Base-by-base conservation (phyloP, 1,284 basidiomycete genomes). In the Fomes fomentarius region DNA sequence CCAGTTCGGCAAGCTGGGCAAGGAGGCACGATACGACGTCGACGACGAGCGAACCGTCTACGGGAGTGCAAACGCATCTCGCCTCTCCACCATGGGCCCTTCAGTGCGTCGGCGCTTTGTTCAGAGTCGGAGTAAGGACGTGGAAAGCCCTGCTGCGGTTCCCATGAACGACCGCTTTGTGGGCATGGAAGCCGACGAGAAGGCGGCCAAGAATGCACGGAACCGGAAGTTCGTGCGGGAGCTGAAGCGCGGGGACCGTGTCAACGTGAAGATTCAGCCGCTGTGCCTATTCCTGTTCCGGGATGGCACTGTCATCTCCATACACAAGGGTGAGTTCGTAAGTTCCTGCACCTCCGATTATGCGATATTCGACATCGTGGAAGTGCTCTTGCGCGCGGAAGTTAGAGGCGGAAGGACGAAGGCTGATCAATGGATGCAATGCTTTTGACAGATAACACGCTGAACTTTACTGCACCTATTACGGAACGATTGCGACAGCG, bases 281-380 rank as follows among this genome's bases (percentile, higher is more conserved):
- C 76, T 87, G 73, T 87, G 77, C 66, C 77, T 88, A 41, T 87
- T 88, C 70, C 71, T 89, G 21, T 76, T 83, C 62, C 73, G 83
- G 52, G 83, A 88, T 63, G 85, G 84, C 81, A 62, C 46, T 69
- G 59, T 61, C 35, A 56, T 61, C 15, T 58, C 59, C 0, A 54
- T 61, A 42, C 78, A 81, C 56, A 69, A 61, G 47, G 63, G 64
- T 66, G 55, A n/a, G 56, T 42, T 15, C n/a, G 28, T n/a, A n/a
- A n/a, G n/a, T n/a, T n/a, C n/a, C n/a, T n/a, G n/a, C n/a, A n/a
- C n/a, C n/a, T n/a, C n/a, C n/a, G n/a, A n/a, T n/a, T n/a, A n/a
- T n/a, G n/a, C n/a, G n/a, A n/a, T n/a, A n/a, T 24, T n/a, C 3
- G 12, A 15, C 37, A 40, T 25, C 11, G 4, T n/a, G 3, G 35